These are phyloP conservation scores for Penicillium alfredii DNA, from an alignment of 495 filamentous ascomycete species.

Conservation along the genomic window DNA sequence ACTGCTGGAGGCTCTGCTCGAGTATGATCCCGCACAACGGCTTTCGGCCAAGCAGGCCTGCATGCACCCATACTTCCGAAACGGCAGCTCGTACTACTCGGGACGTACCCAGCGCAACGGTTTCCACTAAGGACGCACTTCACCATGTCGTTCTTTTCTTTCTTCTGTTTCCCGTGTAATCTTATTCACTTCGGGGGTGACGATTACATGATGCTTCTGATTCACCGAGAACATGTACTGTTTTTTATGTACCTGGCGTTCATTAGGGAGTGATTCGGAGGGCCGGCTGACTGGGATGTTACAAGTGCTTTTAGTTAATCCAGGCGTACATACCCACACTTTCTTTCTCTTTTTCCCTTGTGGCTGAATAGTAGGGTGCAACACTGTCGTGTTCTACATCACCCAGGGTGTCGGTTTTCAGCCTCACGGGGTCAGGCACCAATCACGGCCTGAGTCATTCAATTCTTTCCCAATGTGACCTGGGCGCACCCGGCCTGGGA, in stretches of 20 bases:
- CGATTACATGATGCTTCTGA: constrained; percentile 4
- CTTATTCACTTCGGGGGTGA: constrained; percentile 13
- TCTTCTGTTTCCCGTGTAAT: constrained; percentile 13
- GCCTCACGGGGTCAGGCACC: too few relatives aligned
- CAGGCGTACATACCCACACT: constrained; percentile 33
- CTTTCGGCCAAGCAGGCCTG: constrained; percentile 96
- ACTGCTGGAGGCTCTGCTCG: constrained; percentile 83
- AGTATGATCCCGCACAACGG: constrained; percentile 89
- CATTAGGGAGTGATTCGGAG: constrained; percentile 30
- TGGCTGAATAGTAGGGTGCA: too few relatives aligned
- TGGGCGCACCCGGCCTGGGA: too few relatives aligned
- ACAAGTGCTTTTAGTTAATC: constrained; percentile 27
- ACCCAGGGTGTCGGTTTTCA: too few relatives aligned
- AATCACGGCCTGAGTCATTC: too few relatives aligned
- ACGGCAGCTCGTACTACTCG: constrained; percentile 52
- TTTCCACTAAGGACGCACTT: constrained; percentile 34
- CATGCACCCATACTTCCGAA: constrained; percentile 85
- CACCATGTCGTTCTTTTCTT: constrained; percentile 6
- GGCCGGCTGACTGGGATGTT: constrained; percentile 30
- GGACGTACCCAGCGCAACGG: constrained; percentile 42
- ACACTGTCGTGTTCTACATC: too few relatives aligned
- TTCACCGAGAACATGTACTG: constrained; percentile 9
- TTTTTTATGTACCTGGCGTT: constrained; percentile 35
- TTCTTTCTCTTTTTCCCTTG: too few relatives aligned
- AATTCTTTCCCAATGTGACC: too few relatives aligned